phyloP scores from a whole-genome alignment of 2,329 filamentous ascomycete genomes.

The Chaetomiaceae sp. region DNA sequence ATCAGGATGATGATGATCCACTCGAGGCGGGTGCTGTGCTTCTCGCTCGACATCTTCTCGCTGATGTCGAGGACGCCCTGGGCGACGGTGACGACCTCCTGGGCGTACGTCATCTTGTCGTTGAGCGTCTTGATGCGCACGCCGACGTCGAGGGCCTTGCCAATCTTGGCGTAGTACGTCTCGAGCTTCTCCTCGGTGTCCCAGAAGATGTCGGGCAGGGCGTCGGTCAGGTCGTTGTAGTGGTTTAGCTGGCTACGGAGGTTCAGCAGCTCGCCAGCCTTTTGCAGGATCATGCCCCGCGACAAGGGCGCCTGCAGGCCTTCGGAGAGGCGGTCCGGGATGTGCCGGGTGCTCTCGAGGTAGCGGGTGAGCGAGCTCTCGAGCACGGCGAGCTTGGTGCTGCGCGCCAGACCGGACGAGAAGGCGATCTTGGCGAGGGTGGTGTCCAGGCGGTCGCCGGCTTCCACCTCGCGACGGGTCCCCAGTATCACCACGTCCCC shows the following conservation, averaged over 20 bases:
- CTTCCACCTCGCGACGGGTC: slow-evolving; percentile 55
- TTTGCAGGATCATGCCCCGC: slow-evolving; percentile 78
- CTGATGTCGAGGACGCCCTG: slow-evolving; percentile 90
- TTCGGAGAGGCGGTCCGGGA: slow-evolving; percentile 71
- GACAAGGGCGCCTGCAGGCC: slow-evolving; percentile 52
- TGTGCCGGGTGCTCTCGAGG: slow-evolving; percentile 78
- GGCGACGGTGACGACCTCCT: slow-evolving; percentile 87
- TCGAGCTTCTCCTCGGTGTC: slow-evolving; percentile 88
- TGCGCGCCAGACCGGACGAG: slow-evolving; percentile 86
- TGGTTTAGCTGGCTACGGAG: slow-evolving; percentile 91
- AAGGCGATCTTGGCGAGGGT: slow-evolving; percentile 94
- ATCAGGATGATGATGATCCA: slow-evolving; percentile 96
- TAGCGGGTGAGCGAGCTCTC: slow-evolving; percentile 79
- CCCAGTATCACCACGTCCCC: slow-evolving; percentile 88
- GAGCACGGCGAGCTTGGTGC: slow-evolving; percentile 88
- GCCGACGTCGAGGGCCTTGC: slow-evolving; percentile 82
- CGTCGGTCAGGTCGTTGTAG: slow-evolving; percentile 94
- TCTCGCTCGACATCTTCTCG: slow-evolving; percentile 83
- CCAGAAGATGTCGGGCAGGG: slow-evolving; percentile 95
- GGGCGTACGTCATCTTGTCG: slow-evolving; percentile 96
- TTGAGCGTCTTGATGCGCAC: slow-evolving; percentile 88
- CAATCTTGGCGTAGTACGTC: slow-evolving; percentile 92
- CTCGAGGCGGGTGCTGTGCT: slow-evolving; percentile 81
- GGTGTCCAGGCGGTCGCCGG: slow-evolving; percentile 46
- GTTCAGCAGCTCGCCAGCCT: slow-evolving; percentile 86